Percentiles rank a stretch among this genome's conserved stretches.
Conservation (phyloP, 1,284 basidiomycete species). For the Rhodotorula sp. region DNA sequence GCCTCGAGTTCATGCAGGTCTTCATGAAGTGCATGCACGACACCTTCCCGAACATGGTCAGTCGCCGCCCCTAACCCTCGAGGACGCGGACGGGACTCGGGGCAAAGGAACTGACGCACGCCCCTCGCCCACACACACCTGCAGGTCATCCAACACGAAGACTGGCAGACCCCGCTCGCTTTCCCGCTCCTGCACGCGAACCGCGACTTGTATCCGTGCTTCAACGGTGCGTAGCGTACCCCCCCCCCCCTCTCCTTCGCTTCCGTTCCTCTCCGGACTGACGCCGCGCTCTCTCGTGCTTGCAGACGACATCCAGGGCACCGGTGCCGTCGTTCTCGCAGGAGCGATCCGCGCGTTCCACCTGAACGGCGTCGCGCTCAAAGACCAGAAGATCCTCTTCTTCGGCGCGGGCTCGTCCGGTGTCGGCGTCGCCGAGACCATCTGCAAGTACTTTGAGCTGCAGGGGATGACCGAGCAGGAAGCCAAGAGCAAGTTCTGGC, state of each 20-base stretch:
- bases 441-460: conserved; percentile 83
- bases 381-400: conserved; percentile 83
- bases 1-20: conserved; percentile 74
- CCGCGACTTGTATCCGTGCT: conserved; percentile 70
- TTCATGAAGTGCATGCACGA: conserved; percentile 78
- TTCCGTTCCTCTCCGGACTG: no score
- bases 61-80: no score
- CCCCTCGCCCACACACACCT: conserved; percentile 31
- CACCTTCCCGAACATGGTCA: conserved; percentile 68
- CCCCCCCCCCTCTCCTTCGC: neutral
- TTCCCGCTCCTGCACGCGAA: conserved; percentile 76
- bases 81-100: no score
- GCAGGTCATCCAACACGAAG: conserved; percentile 74
- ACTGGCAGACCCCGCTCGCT: conserved; percentile 56
- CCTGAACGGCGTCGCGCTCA: conserved; percentile 65
- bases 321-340: conserved; percentile 84
- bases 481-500: conserved; percentile 73
- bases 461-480: conserved; percentile 68
- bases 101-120: conserved; percentile 15
- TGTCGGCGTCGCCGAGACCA: conserved; percentile 83
- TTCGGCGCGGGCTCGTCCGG: conserved; percentile 85
- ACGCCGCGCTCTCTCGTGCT: neutral
- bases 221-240: conserved; percentile 61
- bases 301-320: conserved; percentile 58
- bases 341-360: conserved; percentile 87